Evolutionary conservation across 257 asterid genomes (phyloP), one percentile per base, ranked within the genome.

Genomic region (Solanum neorickii): DNA sequence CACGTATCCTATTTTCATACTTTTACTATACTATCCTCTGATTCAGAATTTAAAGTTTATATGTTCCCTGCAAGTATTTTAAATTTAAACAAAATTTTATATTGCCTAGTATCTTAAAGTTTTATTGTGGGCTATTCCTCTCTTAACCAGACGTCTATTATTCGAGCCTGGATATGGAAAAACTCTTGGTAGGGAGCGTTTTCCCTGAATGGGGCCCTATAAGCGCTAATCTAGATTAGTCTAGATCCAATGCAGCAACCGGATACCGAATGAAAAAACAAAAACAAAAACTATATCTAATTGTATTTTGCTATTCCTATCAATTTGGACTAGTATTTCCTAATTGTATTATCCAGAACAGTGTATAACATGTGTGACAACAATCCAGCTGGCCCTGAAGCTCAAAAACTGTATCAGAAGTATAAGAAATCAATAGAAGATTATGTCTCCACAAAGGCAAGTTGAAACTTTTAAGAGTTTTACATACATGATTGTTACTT

Each of bases 1-100:
- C 73, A 89, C 91, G 91, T 92, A 91, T 86, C 90, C 88, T 75
- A 5, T 69, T 16, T 33, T 31, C 13, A 29, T 68, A 1, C 27
- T 68, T 27, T 69, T 3, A 25, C 35, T 5, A 27, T 27, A 12
- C 37, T 27, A 1, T 66, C 37, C 9, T 4, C 4, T 11, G 15
- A 62, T 65, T 65, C 21, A 68, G 0, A 68, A 27, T 68, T 68
- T 27, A 1, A 66, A 25, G 35, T 66, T 66, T 27, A 66, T 66
- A 35, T 15, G 68, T 60, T 60, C 27, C 27, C 68, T 60, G 5
- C 68, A 9, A 65, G 3, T 14, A n/a, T n/a, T 62, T 62, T 68
- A 13, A 7, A 27, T 27, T 62, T 1, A 68, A 7, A 29, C 75
- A 68, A 68, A 68, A 2, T 29, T 29, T 21, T 13, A 21, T 14